phyloP scores from a whole-genome alignment of 495 filamentous ascomycete genomes.

The Penicillium paxilli region DNA sequence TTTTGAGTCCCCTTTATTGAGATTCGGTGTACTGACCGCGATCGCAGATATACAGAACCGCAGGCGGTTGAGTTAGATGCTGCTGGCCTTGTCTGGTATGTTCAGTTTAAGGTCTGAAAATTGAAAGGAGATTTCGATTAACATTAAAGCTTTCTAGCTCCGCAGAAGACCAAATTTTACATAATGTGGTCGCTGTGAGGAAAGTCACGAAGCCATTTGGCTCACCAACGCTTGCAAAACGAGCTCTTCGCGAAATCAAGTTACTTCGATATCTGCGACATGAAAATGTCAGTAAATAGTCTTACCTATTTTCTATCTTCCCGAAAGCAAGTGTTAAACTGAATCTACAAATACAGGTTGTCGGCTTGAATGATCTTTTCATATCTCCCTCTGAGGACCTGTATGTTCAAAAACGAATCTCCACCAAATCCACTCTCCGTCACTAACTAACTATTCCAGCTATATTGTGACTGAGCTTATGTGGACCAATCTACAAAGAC shows the following conservation, averaged over 20 bases:
- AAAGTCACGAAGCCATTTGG: constrained; percentile 98
- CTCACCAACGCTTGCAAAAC: constrained; percentile 83
- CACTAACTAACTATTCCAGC: constrained; percentile 48
- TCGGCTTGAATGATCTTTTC: constrained; percentile 90
- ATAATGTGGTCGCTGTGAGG: constrained; percentile 86
- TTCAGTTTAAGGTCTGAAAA: not conserved
- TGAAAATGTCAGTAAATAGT: constrained; percentile 95
- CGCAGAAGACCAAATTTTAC: constrained; percentile 13
- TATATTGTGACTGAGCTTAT: constrained; percentile 94
- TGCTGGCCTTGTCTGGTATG: constrained; percentile 6
- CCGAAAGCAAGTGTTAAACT: no score
- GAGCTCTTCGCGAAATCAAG: constrained; percentile 89
- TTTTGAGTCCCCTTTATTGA: not conserved
- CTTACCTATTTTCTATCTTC: not conserved
- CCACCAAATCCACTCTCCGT: constrained; percentile 73
- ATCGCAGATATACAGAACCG: constrained; percentile 5
- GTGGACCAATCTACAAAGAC: constrained; percentile 84
- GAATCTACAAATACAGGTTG: constrained; percentile 33
- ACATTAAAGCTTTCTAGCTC: constrained; percentile 7
- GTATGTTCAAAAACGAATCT: constrained; percentile 85
- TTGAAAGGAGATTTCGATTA: not conserved
- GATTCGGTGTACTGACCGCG: no score
- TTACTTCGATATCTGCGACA: constrained; percentile 85
- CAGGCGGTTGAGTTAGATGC: constrained; percentile 6
- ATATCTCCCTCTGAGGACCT: constrained; percentile 93